phyloP scores from a whole-genome alignment of 306 rosid genomes.

The Gastrolobium villosum region DNA sequence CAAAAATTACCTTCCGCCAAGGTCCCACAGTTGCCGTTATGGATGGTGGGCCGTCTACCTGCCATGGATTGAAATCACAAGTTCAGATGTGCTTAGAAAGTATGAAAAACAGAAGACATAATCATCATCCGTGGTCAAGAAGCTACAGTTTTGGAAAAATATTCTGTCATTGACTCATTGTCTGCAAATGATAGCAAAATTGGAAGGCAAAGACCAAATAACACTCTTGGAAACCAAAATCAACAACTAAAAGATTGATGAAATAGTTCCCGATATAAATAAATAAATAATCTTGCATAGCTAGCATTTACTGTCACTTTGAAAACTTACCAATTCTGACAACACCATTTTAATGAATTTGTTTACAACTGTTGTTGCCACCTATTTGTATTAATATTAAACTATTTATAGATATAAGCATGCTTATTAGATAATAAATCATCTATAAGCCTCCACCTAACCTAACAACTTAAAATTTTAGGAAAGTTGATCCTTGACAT shows the following conservation, averaged over 20 bases:
- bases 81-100: conserved; percentile 39
- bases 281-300: neutral
- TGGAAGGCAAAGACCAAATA: conserved; percentile 20
- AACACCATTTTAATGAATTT: conserved; percentile 20
- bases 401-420: conserved; percentile 1
- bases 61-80: conserved; percentile 43
- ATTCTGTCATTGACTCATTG: conserved; percentile 35
- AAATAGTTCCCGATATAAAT: conserved; percentile 10
- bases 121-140: conserved; percentile 27
- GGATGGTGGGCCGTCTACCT: conserved; percentile 89
- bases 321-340: conserved; percentile 19
- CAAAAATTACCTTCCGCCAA: conserved; percentile 89
- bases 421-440: conserved; percentile 20
- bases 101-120: conserved; percentile 32
- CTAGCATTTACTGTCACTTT: neutral
- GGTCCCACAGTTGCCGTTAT: conserved; percentile 87
- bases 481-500: neutral
- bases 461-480: neutral
- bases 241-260: conserved; percentile 13
- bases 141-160: conserved; percentile 38
- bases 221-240: conserved; percentile 7
- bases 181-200: conserved; percentile 42
- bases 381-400: conserved; percentile 6
- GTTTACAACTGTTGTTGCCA: neutral
- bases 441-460: conserved; percentile 2